Conservation (phyloP, 2,329 filamentous ascomycete species). For the Penicillium fuscoglaucum region DNA sequence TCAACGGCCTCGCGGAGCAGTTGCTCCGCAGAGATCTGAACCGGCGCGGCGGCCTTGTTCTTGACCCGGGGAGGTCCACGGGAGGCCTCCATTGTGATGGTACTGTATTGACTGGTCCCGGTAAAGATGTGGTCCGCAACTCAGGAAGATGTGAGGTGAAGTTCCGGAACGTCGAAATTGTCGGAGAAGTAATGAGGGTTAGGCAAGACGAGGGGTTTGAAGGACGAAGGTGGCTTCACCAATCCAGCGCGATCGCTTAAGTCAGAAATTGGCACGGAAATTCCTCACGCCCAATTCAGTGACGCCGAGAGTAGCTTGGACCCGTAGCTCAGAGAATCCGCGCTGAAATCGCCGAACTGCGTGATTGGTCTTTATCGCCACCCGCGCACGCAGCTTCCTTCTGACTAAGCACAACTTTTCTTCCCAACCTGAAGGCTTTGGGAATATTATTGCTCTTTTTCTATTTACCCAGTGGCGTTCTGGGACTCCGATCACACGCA, state of each 20-base stretch:
- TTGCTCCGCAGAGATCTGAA: constrained; percentile 95
- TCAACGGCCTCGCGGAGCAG: constrained; percentile 96
- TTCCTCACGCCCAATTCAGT: constrained; percentile 6
- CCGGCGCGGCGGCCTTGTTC: constrained; percentile 91
- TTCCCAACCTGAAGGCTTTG: constrained; percentile 3
- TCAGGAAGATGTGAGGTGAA: neutral
- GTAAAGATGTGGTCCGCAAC: neutral
- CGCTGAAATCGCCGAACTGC: constrained; percentile 23
- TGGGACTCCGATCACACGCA: neutral
- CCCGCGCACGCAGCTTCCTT: constrained; percentile 19
- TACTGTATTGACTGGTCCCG: constrained; percentile 1
- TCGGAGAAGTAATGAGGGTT: neutral
- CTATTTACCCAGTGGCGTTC: constrained; percentile 2
- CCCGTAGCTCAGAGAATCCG: constrained; percentile 2
- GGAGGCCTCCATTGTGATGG: constrained; percentile 74
- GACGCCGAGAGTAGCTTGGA: constrained; percentile 5
- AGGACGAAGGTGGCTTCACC: neutral
- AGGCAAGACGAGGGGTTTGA: neutral
- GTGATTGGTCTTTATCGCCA: constrained; percentile 21
- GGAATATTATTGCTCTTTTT: constrained; percentile 3
- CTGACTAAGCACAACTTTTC: constrained; percentile 24
- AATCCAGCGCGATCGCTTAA: neutral
- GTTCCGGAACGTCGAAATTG: constrained; percentile 2
- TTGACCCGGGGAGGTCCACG: constrained; percentile 95
- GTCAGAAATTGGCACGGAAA: neutral